These are phyloP conservation scores for Asterophora parasitica DNA, from an alignment of 768 basidiomycete genomes.

Conservation along the genomic window DNA sequence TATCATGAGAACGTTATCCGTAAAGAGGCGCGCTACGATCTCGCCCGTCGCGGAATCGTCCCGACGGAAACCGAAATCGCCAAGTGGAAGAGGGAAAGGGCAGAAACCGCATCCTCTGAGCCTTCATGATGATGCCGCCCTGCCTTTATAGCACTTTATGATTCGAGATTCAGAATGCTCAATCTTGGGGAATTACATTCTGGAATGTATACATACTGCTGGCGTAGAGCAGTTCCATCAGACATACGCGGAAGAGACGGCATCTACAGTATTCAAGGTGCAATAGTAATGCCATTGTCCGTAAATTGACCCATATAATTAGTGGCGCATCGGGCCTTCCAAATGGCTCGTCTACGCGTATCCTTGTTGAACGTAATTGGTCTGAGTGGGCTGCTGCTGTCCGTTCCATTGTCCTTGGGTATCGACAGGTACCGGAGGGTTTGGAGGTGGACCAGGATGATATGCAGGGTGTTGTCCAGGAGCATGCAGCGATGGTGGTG, in stretches of 20 bases:
- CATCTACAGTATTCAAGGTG: constrained; percentile 1
- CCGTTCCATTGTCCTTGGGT: constrained; percentile 33
- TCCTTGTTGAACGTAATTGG: constrained; percentile 26
- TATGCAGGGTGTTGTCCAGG: constrained; percentile 18
- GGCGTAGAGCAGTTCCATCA: constrained; percentile 2
- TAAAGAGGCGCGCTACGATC: constrained; percentile 67
- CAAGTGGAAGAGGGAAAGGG: constrained; percentile 58
- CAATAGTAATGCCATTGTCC: not conserved
- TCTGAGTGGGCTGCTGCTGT: constrained; percentile 13
- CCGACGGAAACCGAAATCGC: constrained; percentile 81
- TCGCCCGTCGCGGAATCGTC: constrained; percentile 69
- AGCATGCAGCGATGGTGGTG: constrained; percentile 16
- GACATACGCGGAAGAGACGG: constrained; percentile 2
- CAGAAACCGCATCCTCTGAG: constrained; percentile 5
- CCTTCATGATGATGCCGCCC: not conserved
- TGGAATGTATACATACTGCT: constrained; percentile 6
- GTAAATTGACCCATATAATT: not conserved
- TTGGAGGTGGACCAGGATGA: constrained; percentile 37
- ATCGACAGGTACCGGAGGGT: constrained; percentile 31
- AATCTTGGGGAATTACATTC: constrained; percentile 2
- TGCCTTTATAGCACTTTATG: not conserved
- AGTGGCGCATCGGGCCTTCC: not conserved
- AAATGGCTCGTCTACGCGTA: constrained; percentile 13
- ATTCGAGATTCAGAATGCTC: too few species aligned
- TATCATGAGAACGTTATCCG: constrained; percentile 65